phyloP scores from a whole-genome alignment of 495 filamentous ascomycete genomes.

The Opeltia flavorubescens region DNA sequence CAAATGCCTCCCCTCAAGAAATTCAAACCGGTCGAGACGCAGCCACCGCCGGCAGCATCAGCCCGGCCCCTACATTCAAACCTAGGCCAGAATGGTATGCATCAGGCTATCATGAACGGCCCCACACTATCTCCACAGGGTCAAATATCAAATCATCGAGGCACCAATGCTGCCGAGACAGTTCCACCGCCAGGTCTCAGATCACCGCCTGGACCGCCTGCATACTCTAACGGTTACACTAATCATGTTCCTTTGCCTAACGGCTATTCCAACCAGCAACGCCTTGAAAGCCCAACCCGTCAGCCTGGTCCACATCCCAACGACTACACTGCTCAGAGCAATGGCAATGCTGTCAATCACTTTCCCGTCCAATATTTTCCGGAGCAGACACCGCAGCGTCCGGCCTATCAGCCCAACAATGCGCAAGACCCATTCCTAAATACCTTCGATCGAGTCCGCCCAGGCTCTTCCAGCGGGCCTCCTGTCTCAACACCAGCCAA shows the following conservation, averaged over 20 bases:
- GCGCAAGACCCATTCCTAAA: constrained; percentile 16
- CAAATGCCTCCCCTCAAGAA: constrained; percentile 25
- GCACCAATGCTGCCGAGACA: neutral
- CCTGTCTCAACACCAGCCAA: constrained; percentile 26
- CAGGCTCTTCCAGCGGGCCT: constrained; percentile 32
- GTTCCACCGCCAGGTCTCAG: constrained; percentile 5
- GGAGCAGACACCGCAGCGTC: constrained; percentile 20
- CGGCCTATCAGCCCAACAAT: constrained; percentile 21
- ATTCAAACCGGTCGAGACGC: constrained; percentile 10
- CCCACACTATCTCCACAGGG: constrained; percentile 28
- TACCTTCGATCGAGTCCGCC: constrained; percentile 25
- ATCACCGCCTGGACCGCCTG: constrained; percentile 8
- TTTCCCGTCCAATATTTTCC: constrained; percentile 18
- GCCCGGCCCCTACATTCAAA: constrained; percentile 13
- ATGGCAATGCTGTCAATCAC: constrained; percentile 18
- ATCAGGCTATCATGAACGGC: constrained; percentile 14
- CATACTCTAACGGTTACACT: constrained; percentile 12
- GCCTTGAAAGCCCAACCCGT: neutral
- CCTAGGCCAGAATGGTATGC: constrained; percentile 19
- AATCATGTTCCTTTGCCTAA: constrained; percentile 1
- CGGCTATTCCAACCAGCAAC: neutral
- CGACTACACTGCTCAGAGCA: constrained; percentile 18
- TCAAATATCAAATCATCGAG: constrained; percentile 16
- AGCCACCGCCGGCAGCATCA: constrained; percentile 13
- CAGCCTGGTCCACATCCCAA: constrained; percentile 14